Percentiles rank a stretch among this genome's conserved stretches.
Evolutionary conservation across 2,329 filamentous ascomycete species (phyloP).

Genomic region (Fragosphaeria purpurea): DNA sequence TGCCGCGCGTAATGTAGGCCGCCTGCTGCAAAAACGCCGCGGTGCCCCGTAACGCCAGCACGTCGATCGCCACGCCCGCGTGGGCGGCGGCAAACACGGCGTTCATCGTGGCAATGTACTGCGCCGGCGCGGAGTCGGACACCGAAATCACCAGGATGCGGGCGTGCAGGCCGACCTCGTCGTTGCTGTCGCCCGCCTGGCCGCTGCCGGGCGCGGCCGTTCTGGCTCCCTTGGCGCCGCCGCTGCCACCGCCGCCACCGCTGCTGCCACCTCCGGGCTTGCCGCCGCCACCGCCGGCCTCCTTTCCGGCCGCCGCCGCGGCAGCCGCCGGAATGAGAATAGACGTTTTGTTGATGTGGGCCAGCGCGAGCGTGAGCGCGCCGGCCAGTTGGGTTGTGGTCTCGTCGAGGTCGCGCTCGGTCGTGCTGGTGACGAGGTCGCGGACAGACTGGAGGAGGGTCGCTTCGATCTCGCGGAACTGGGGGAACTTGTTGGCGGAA

Average conservation of each 20-base stretch:
- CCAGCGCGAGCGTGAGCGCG: constrained; percentile 78
- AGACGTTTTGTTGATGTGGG: constrained; percentile 74
- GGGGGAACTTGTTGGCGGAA: constrained; percentile 81
- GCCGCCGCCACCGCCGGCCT: constrained; percentile 27
- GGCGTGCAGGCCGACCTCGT: constrained; percentile 49
- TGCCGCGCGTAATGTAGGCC: constrained; percentile 50
- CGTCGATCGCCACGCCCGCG: constrained; percentile 81
- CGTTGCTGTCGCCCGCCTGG: constrained; percentile 10
- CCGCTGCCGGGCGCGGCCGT: constrained; percentile 20
- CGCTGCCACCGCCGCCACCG: constrained; percentile 10
- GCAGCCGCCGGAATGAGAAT: constrained; percentile 10
- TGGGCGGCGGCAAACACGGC: constrained; percentile 91
- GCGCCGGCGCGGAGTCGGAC: constrained; percentile 70
- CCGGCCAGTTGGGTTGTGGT: constrained; percentile 84
- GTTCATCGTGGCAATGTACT: constrained; percentile 99
- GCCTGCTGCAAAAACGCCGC: constrained; percentile 94
- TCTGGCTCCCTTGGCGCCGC: constrained; percentile 19
- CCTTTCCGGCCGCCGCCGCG: constrained; percentile 2
- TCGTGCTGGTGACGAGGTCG: constrained; percentile 61
- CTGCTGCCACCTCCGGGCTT: constrained; percentile 7
- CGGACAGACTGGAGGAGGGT: constrained; percentile 67
- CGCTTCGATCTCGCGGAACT: constrained; percentile 78
- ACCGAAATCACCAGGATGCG: constrained; percentile 87
- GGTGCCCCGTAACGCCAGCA: constrained; percentile 73
- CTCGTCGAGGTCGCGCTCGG: constrained; percentile 52